Percentiles rank a stretch among this genome's conserved stretches.
Conservation (phyloP, 768 basidiomycete genomes). For the Stropharia rugosoannulata region DNA sequence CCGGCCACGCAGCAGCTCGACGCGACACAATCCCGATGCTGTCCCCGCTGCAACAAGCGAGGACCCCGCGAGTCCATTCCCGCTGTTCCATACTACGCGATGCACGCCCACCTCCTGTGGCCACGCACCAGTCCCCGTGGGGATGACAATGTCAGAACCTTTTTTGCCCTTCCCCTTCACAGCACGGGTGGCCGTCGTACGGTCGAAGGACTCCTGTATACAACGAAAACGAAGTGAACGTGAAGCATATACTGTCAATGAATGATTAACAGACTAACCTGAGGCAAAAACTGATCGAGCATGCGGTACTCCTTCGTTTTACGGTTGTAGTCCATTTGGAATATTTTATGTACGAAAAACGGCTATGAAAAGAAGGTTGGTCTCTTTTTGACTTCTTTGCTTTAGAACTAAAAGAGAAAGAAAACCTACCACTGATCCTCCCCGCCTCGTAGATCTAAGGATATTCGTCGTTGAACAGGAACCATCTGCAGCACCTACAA, state of each 20-base stretch:
- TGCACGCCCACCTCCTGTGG: slow-evolving; percentile 75
- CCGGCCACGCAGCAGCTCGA: slow-evolving; percentile 79
- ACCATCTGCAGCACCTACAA: slow-evolving; percentile 83
- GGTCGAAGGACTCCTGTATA: slow-evolving; percentile 50
- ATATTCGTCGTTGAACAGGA: slow-evolving; percentile 73
- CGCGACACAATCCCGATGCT: slow-evolving; percentile 80
- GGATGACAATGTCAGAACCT: slow-evolving; percentile 18
- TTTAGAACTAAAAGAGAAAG: not conserved
- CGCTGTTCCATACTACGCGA: slow-evolving; percentile 79
- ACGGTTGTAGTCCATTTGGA: slow-evolving; percentile 85
- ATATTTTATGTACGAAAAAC: slow-evolving; percentile 77
- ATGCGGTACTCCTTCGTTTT: slow-evolving; percentile 76
- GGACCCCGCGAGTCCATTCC: slow-evolving; percentile 60
- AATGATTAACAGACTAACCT: slow-evolving; percentile 37
- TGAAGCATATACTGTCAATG: not conserved
- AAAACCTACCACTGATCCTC: slow-evolving; percentile 65
- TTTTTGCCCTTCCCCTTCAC: slow-evolving; percentile 35
- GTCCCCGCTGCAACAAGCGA: slow-evolving; percentile 75
- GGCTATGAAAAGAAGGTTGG: slow-evolving; percentile 43
- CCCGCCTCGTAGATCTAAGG: slow-evolving; percentile 64
- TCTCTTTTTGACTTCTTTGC: not conserved
- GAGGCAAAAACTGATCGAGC: slow-evolving; percentile 83
- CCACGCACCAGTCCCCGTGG: slow-evolving; percentile 69
- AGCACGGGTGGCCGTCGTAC: slow-evolving; percentile 37
- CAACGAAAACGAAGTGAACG: not conserved